Base-by-base conservation (phyloP, 768 basidiomycete species). In the Trametes cinnabarina region DNA sequence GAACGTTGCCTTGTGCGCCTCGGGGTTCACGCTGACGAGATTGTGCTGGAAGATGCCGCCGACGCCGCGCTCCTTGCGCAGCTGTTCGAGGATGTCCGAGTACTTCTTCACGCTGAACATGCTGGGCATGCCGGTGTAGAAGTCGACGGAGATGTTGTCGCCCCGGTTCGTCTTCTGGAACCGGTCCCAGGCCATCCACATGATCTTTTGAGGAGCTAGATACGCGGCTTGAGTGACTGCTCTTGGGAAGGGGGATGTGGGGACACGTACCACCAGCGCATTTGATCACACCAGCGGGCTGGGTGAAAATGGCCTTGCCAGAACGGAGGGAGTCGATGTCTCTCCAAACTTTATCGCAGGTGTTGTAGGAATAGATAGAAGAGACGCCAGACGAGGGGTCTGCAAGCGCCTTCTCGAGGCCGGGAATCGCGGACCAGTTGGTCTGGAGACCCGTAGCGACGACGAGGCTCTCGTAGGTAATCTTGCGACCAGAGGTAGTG, bases 91-190 rank as follows among this genome's bases (percentile, higher is more conserved):
- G 4, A 88, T 92, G 61, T 95, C 89, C 3, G 92, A 88, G 74
- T 98, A 99, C 72, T 98, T 95, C 68, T 94, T 94, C 53, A 97
- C 95, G 65, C 85, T 83, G 75, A 99, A 98, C 95, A 99, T 98
- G 42, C 88, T 82, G 17, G 94, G 93, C 89, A 87, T 90, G 60
- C 93, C 94, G 28, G 88, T 92, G 71, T 88, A 88, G 70, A 96
- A 96, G 57, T 91, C 83, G 60, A 90, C 68, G 49, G 83, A 77
- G 64, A 89, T 79, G 47, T 81, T 77, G 47, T 80, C 77, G 15
- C 74, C 69, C 19, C 88, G 81, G 3, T 78, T 77, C 10, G 88
- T 88, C 67, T 72, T 78, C 55, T 80, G 78, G 70, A 81, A 92
- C 47, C 85, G 77, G 68, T 94, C 91, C 90, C 91, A 93, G 44